A percentile compares a stretch with the other conserved stretches of the same genome.
Evolutionary conservation across 108 stramenopile genomes (phyloP).

Genomic region (Pseudonitzschia multistriata): DNA sequence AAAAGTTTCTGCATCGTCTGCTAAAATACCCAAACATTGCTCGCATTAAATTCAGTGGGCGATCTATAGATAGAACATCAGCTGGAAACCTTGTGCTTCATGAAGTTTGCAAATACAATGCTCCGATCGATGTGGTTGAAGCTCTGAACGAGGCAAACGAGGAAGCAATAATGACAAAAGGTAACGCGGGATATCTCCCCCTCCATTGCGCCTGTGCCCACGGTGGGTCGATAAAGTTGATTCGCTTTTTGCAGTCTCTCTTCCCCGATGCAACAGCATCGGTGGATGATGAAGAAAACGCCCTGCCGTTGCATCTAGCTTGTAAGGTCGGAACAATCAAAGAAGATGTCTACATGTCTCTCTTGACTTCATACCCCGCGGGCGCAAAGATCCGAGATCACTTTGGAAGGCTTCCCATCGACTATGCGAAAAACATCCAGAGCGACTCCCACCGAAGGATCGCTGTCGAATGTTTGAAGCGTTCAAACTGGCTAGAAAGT

Average conservation of each 20-base stretch:
- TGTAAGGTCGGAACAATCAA: constrained; percentile 55
- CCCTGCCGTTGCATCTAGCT: constrained; percentile 60
- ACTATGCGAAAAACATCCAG: constrained; percentile 23
- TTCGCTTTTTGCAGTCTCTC: constrained; percentile 42
- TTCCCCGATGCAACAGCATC: constrained; percentile 58
- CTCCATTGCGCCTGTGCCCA: constrained; percentile 69
- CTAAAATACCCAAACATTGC: constrained; percentile 5
- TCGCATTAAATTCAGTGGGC: constrained; percentile 3
- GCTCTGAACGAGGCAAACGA: constrained; percentile 41
- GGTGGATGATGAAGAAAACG: constrained; percentile 35
- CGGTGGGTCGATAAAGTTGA: constrained; percentile 49
- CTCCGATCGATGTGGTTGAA: constrained; percentile 44
- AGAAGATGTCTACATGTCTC: constrained; percentile 35
- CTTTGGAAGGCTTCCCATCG: constrained; percentile 19
- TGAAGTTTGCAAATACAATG: constrained; percentile 51
- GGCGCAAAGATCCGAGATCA: constrained; percentile 40
- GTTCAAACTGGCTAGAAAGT: constrained; percentile 8
- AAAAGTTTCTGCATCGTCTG: constrained; percentile 5
- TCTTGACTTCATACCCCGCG: constrained; percentile 46
- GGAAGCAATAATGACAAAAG: constrained; percentile 34
- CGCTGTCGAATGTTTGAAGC: constrained; percentile 7
- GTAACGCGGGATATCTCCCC: constrained; percentile 53
- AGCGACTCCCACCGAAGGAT: constrained; percentile 5
- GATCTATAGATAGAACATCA: constrained; percentile 4
- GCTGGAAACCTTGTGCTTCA: constrained; percentile 38